A percentile compares a stretch with the other conserved stretches of the same genome.
phyloP scores from a whole-genome alignment of 495 filamentous ascomycete species.

The Hypoxylon fragiforme region DNA sequence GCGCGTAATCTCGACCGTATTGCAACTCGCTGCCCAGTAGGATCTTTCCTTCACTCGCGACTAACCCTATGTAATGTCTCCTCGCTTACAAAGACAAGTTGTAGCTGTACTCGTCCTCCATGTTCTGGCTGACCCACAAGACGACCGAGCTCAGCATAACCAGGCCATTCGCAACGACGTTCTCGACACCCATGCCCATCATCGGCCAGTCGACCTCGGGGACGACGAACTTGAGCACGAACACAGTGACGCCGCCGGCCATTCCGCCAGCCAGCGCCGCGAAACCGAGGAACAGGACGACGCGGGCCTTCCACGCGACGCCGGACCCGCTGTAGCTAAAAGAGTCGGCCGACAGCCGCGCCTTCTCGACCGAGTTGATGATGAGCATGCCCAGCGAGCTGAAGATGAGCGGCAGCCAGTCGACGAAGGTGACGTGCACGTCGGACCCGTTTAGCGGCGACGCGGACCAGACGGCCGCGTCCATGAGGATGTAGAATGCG shows the following conservation, averaged over 20 bases:
- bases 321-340: conserved; percentile 84
- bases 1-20: too few relatives aligned
- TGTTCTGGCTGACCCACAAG: conserved; percentile 97
- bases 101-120: conserved; percentile 98
- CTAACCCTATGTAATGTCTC: background rate
- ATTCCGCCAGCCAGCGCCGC: conserved; percentile 91
- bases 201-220: conserved; percentile 77
- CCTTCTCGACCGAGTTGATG: conserved; percentile 98
- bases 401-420: conserved; percentile 99
- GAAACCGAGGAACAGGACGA: conserved; percentile 95
- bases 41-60: background rate
- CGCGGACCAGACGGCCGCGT: conserved; percentile 84
- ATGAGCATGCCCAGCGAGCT: conserved; percentile 93
- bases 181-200: conserved; percentile 90
- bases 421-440: conserved; percentile 92
- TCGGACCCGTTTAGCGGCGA: conserved; percentile 74
- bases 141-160: conserved; percentile 69
- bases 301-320: conserved; percentile 93
- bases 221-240: conserved; percentile 91
- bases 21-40: too few relatives aligned
- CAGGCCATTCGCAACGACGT: conserved; percentile 82
- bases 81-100: conserved; percentile 75
- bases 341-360: conserved; percentile 78
- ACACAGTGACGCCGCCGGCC: conserved; percentile 84
- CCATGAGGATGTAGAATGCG: conserved; percentile 95